These are phyloP conservation scores for Halenospora varia DNA, from an alignment of 495 filamentous ascomycete genomes.

Conservation along the genomic window DNA sequence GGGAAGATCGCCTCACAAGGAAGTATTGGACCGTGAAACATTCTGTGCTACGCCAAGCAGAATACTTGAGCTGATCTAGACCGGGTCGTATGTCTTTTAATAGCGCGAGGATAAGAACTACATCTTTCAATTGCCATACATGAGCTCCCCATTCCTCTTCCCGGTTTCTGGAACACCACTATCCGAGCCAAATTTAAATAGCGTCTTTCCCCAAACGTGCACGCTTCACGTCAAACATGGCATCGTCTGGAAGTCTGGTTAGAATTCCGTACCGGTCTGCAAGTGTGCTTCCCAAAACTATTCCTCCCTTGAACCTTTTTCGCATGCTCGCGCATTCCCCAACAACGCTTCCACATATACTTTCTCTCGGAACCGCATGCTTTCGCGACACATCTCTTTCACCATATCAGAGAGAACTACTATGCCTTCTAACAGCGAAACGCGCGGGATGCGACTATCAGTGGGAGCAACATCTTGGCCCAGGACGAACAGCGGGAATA, in stretches of 20 bases:
- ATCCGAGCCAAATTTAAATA: not conserved
- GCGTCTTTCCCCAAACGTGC: not conserved
- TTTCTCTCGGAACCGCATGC: conserved; percentile 21
- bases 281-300: conserved; percentile 5
- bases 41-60: not conserved
- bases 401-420: conserved; percentile 12
- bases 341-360: conserved; percentile 14
- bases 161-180: not conserved
- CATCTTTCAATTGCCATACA: not conserved
- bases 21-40: not conserved
- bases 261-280: conserved; percentile 16
- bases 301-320: conserved; percentile 18
- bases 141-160: not conserved
- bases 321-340: conserved; percentile 17
- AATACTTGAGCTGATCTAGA: not conserved
- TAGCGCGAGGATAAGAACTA: not conserved
- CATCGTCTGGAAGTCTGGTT: not conserved
- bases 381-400: conserved; percentile 21
- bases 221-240: not conserved
- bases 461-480: conserved; percentile 14
- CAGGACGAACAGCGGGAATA: conserved; percentile 3
- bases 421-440: conserved; percentile 11
- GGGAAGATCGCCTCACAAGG: not conserved
- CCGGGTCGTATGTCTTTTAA: not conserved
- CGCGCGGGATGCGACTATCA: conserved; percentile 17